Percentiles rank a stretch among this genome's conserved stretches.
These are phyloP conservation scores for Hirschioporus abietinus DNA, from an alignment of 768 basidiomycete species.

Conservation along the genomic window DNA sequence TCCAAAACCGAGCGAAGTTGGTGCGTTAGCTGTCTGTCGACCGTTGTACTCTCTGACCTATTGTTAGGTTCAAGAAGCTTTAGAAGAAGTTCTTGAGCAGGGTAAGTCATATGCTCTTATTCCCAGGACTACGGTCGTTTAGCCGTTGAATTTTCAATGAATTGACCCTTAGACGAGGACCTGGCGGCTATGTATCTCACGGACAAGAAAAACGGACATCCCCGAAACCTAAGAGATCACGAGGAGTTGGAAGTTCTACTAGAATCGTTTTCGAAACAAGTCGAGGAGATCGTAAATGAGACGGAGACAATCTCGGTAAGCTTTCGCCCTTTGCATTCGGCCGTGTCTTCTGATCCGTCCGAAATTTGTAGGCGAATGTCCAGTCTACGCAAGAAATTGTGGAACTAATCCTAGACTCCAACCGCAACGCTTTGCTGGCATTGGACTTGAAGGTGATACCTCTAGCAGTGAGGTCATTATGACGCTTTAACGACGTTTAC, in stretches of 20 bases:
- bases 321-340: slow-evolving; percentile 6
- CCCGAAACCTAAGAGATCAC: slow-evolving; percentile 72
- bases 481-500: background rate
- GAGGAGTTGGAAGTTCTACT: slow-evolving; percentile 89
- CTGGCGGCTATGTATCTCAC: slow-evolving; percentile 93
- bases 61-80: slow-evolving; percentile 74
- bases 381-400: slow-evolving; percentile 98
- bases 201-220: slow-evolving; percentile 62
- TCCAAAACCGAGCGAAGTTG: slow-evolving; percentile 86
- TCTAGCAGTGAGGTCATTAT: slow-evolving; percentile 1
- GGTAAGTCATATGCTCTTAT: slow-evolving; percentile 38
- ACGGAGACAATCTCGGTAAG: slow-evolving; percentile 79
- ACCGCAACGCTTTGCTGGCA: slow-evolving; percentile 87
- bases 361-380: slow-evolving; percentile 65
- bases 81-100: slow-evolving; percentile 89
- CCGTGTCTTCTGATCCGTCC: background rate
- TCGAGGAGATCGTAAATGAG: slow-evolving; percentile 94
- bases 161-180: slow-evolving; percentile 69
- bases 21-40: slow-evolving; percentile 33
- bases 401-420: slow-evolving; percentile 92
- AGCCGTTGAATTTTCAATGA: slow-evolving; percentile 5
- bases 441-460: slow-evolving; percentile 75
- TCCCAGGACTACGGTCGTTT: slow-evolving; percentile 3
- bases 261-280: slow-evolving; percentile 95
- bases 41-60: slow-evolving; percentile 6